Conservation (phyloP, 129 eudicot genomes). For the Daucus carota region DNA sequence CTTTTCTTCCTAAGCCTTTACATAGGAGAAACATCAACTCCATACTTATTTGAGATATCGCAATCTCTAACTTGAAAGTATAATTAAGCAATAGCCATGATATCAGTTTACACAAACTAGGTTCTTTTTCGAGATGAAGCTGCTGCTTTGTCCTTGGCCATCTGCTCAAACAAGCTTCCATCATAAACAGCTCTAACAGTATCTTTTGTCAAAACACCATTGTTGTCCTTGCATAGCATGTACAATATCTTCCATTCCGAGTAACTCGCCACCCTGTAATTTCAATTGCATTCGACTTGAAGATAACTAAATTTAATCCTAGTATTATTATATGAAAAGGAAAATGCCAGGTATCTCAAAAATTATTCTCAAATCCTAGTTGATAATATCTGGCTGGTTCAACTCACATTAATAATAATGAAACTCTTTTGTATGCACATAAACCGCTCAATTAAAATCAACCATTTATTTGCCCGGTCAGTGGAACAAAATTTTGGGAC, state of each 20-base stretch:
- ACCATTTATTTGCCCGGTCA: no score
- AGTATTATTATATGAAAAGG: no score
- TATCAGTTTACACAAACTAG: background rate
- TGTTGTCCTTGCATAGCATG: slow-evolving; percentile 9
- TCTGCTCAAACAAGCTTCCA: slow-evolving; percentile 6
- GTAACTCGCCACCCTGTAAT: slow-evolving; percentile 7
- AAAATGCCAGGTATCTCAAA: no score
- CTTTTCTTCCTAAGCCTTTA: no score
- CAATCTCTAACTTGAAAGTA: background rate
- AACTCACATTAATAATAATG: no score
- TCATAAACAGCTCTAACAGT: slow-evolving; percentile 8
- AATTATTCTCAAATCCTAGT: no score
- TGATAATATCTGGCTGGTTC: no score
- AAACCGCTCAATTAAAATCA: no score
- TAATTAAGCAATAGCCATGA: no score
- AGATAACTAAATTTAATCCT: background rate
- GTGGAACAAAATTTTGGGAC: no score
- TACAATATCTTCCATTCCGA: slow-evolving; percentile 7
- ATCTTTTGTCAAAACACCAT: slow-evolving; percentile 5
- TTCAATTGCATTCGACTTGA: background rate
- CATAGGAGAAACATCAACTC: no score
- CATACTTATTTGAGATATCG: background rate
- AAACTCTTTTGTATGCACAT: no score
- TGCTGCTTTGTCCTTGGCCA: background rate
- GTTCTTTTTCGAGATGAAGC: background rate